Percentiles rank a stretch among this genome's conserved stretches.
Evolutionary conservation across 129 eudicot species (phyloP).

Genomic region (Logfia minima): DNA sequence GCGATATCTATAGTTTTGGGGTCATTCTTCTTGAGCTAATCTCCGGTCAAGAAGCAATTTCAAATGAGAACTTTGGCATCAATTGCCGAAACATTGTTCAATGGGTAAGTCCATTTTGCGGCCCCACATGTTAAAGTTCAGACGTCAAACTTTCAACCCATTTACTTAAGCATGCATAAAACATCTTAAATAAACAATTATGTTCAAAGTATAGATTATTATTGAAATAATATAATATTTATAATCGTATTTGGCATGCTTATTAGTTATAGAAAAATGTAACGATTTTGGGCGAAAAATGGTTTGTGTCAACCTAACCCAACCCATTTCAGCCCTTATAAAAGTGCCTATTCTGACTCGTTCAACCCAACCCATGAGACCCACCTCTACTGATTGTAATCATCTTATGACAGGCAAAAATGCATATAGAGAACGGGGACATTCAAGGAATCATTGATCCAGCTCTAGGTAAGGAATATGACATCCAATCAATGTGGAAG

Average conservation of each 20-base stretch:
- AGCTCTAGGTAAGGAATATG: conserved; percentile 59
- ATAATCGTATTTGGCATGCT: background rate
- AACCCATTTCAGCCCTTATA: background rate
- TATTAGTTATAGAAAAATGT: background rate
- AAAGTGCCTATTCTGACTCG: background rate
- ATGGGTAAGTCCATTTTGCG: conserved; percentile 62
- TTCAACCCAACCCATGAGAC: background rate
- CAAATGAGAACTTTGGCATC: conserved; percentile 79
- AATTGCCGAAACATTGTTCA: conserved; percentile 95
- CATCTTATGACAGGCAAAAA: conserved; percentile 59
- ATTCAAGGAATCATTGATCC: conserved; percentile 96
- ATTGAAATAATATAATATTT: background rate
- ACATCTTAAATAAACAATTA: background rate
- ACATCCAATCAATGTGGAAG: conserved; percentile 98
- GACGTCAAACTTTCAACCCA: background rate
- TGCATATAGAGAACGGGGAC: conserved; percentile 91
- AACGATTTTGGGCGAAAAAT: too few relatives aligned
- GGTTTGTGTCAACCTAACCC: background rate
- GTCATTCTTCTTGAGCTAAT: conserved; percentile 95
- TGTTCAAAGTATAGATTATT: background rate
- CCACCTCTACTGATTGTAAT: conserved; percentile 3
- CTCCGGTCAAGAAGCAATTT: conserved; percentile 97
- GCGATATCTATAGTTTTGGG: conserved; percentile 93
- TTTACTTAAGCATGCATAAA: background rate
- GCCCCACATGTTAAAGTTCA: background rate